phyloP scores from a whole-genome alignment of 1,284 basidiomycete species.

The Flammula alnicola region DNA sequence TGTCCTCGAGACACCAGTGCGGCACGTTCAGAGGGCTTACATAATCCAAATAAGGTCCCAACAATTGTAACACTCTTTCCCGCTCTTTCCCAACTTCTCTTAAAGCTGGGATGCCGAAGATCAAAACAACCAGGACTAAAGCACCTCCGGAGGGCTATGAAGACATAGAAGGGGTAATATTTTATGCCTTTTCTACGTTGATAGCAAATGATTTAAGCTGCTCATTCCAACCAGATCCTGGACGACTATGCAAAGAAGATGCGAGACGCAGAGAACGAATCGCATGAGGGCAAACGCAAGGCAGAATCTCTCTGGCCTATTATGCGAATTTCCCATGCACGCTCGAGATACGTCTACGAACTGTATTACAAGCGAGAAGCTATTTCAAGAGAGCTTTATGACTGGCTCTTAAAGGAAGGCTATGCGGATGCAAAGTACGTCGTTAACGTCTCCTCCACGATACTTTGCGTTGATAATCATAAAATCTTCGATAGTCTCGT shows the following conservation, averaged over 20 bases:
- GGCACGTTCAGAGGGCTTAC: conserved; percentile 8
- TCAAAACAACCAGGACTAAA: conserved; percentile 93
- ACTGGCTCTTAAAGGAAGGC: conserved; percentile 97
- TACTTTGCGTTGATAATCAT: neutral
- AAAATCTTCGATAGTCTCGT: conserved; percentile 71
- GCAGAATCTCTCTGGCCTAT: conserved; percentile 98
- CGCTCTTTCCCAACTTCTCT: neutral
- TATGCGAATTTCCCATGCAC: conserved; percentile 95
- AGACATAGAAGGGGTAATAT: conserved; percentile 80
- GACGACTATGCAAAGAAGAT: conserved; percentile 97
- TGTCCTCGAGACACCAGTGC: conserved; percentile 3
- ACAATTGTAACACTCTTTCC: neutral
- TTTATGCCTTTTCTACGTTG: neutral
- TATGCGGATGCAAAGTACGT: conserved; percentile 97
- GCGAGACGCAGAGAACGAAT: conserved; percentile 97
- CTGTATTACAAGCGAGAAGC: conserved; percentile 99
- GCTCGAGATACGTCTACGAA: conserved; percentile 97
- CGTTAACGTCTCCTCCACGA: conserved; percentile 5
- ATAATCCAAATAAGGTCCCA: neutral
- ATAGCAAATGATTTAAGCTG: no score
- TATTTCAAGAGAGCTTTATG: conserved; percentile 92
- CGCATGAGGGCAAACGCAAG: conserved; percentile 97
- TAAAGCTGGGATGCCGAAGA: conserved; percentile 81
- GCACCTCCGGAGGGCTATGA: conserved; percentile 97
- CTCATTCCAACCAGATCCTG: conserved; percentile 69